Percentiles rank a stretch among this genome's conserved stretches.
These are phyloP conservation scores for Daldinia caldariorum DNA, from an alignment of 495 filamentous ascomycete species.

Conservation along the genomic window DNA sequence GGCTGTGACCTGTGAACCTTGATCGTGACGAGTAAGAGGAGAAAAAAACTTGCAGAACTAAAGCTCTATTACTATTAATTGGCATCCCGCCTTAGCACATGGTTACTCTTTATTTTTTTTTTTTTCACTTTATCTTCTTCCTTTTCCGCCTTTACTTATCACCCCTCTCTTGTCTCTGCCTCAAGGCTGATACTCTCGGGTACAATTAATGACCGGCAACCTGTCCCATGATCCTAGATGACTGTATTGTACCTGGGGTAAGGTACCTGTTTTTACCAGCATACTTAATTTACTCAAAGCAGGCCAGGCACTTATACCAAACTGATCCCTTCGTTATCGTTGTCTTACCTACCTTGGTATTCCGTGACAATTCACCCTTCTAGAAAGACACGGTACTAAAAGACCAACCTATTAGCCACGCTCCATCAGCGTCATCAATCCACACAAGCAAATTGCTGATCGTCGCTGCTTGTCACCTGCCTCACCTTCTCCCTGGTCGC, in stretches of 20 bases:
- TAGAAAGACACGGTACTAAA: neutral
- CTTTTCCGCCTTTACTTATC: conserved; percentile 9
- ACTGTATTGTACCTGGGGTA: conserved; percentile 8
- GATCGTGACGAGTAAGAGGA: conserved; percentile 19
- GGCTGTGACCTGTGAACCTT: conserved; percentile 1
- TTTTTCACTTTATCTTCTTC: conserved; percentile 4
- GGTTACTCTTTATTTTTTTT: conserved; percentile 17
- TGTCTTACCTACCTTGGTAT: neutral
- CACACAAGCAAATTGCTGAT: conserved; percentile 29
- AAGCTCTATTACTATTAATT: conserved; percentile 28
- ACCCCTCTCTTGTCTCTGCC: neutral
- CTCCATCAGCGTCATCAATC: conserved; percentile 25
- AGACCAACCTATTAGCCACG: conserved; percentile 31
- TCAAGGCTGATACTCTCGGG: conserved; percentile 32
- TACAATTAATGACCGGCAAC: conserved; percentile 33
- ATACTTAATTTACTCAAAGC: conserved; percentile 3
- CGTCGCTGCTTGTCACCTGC: conserved; percentile 30
- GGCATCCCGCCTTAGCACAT: conserved; percentile 10
- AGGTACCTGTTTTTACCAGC: conserved; percentile 1
- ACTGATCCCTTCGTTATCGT: conserved; percentile 7
- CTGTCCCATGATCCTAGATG: conserved; percentile 18
- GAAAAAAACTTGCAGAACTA: conserved; percentile 5
- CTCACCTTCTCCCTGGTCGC: conserved; percentile 21
- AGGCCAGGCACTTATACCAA: conserved; percentile 10
- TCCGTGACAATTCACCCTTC: neutral